These are phyloP conservation scores for Coprinopsis cinerea DNA, from an alignment of 768 basidiomycete species.

Conservation along the genomic window DNA sequence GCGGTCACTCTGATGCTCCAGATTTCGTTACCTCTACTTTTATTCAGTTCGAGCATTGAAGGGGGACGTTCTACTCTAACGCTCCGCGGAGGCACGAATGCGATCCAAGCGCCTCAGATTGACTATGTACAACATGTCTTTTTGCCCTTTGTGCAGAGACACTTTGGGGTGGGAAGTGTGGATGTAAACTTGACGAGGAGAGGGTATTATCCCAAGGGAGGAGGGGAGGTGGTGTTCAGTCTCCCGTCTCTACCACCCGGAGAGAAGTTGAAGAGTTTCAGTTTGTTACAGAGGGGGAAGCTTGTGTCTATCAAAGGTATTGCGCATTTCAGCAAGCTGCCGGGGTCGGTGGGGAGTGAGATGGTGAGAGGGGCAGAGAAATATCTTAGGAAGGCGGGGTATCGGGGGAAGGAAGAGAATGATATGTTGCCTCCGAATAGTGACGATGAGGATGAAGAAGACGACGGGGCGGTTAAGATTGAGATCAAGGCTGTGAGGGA, in stretches of 20 bases:
- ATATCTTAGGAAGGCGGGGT: slow-evolving; percentile 36
- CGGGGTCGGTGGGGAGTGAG: slow-evolving; percentile 42
- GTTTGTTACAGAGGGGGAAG: slow-evolving; percentile 50
- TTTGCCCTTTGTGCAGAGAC: slow-evolving; percentile 58
- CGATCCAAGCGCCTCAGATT: slow-evolving; percentile 63
- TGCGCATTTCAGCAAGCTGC: slow-evolving; percentile 66
- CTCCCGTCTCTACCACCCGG: slow-evolving; percentile 37
- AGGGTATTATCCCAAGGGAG: slow-evolving; percentile 72
- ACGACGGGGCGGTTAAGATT: slow-evolving; percentile 25
- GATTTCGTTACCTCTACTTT: slow-evolving; percentile 60
- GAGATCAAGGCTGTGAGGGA: slow-evolving; percentile 38
- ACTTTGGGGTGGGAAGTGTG: slow-evolving; percentile 40
- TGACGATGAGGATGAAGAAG: slow-evolving; percentile 1
- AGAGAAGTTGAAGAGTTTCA: slow-evolving; percentile 33
- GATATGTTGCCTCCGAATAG: slow-evolving; percentile 11
- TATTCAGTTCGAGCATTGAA: slow-evolving; percentile 39
- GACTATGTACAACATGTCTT: slow-evolving; percentile 65
- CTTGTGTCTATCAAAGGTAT: slow-evolving; percentile 48
- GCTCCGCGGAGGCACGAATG: slow-evolving; percentile 71
- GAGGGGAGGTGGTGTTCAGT: slow-evolving; percentile 50
- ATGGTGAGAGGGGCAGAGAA: slow-evolving; percentile 51
- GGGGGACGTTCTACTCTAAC: slow-evolving; percentile 31
- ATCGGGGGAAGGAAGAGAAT: background rate
- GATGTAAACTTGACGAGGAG: slow-evolving; percentile 46
- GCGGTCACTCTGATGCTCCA: slow-evolving; percentile 70